These are phyloP conservation scores for Henckelia pumila DNA, from an alignment of 257 asterid genomes.

Conservation along the genomic window DNA sequence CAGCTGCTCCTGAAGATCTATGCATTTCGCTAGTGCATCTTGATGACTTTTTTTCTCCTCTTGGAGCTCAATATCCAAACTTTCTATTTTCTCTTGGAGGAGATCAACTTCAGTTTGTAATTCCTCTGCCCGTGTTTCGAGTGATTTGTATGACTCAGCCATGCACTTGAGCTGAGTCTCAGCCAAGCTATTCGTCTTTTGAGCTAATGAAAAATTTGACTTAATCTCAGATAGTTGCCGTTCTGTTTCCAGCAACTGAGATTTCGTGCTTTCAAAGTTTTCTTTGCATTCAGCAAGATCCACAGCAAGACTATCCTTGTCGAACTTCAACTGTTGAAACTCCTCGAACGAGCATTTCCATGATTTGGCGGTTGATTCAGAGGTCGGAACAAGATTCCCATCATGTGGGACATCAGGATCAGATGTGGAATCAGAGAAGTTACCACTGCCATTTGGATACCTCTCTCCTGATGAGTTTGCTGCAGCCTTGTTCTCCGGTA, in stretches of 20 bases:
- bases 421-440: conserved; percentile 71
- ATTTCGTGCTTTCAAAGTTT: conserved; percentile 56
- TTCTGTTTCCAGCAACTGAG: conserved; percentile 67
- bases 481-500: conserved; percentile 70
- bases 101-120: conserved; percentile 62
- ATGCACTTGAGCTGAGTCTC: conserved; percentile 97
- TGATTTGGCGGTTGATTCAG: conserved; percentile 59
- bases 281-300: conserved; percentile 62
- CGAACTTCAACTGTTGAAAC: conserved; percentile 74
- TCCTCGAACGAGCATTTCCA: conserved; percentile 87
- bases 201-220: conserved; percentile 72
- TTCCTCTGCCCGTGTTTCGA: conserved; percentile 73
- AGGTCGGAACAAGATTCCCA: conserved; percentile 73
- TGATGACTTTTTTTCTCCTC: conserved; percentile 65
- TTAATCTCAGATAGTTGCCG: conserved; percentile 73
- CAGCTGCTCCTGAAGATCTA: conserved; percentile 67
- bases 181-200: conserved; percentile 74
- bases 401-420: conserved; percentile 76
- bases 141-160: conserved; percentile 89
- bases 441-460: conserved; percentile 54
- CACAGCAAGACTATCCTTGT: conserved; percentile 58
- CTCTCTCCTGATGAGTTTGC: conserved; percentile 49
- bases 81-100: conserved; percentile 55
- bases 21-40: conserved; percentile 57
- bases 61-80: conserved; percentile 60